Evolutionary conservation across 1,284 basidiomycete genomes (phyloP).

Genomic region (Schizophyllum amplum): DNA sequence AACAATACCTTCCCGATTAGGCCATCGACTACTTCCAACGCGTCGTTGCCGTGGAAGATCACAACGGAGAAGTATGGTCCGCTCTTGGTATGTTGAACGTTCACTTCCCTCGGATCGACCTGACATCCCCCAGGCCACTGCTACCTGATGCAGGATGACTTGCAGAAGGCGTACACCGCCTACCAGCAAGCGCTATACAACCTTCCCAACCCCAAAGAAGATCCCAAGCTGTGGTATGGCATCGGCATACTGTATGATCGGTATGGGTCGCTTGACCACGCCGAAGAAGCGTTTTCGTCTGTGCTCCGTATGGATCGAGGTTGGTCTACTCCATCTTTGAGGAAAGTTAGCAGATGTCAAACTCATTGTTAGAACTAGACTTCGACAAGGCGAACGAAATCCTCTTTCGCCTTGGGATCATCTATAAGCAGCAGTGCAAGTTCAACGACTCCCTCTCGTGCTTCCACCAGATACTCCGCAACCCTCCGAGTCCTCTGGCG

Average conservation of each 20-base stretch:
- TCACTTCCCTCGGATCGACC: conserved; percentile 13
- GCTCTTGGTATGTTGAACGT: conserved; percentile 61
- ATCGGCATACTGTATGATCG: conserved; percentile 99
- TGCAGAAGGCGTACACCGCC: conserved; percentile 97
- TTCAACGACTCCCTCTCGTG: conserved; percentile 80
- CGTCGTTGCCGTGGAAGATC: conserved; percentile 80
- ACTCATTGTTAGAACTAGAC: conserved; percentile 49
- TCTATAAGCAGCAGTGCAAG: conserved; percentile 98
- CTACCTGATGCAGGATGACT: conserved; percentile 98
- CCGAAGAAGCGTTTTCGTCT: conserved; percentile 96
- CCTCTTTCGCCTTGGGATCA: conserved; percentile 95
- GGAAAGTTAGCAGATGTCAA: conserved; percentile 20
- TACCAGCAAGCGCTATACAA: conserved; percentile 98
- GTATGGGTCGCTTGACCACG: conserved; percentile 96
- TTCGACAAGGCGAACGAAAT: conserved; percentile 99
- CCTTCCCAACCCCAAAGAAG: conserved; percentile 94
- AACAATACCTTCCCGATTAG: conserved; percentile 35
- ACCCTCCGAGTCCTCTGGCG: conserved; percentile 91
- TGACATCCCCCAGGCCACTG: conserved; percentile 65
- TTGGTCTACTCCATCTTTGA: conserved; percentile 26
- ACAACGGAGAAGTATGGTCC: conserved; percentile 94
- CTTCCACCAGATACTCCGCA: conserved; percentile 94
- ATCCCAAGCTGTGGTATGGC: conserved; percentile 99
- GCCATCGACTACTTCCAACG: conserved; percentile 95
- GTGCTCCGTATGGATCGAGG: conserved; percentile 96